These are phyloP conservation scores for Xylariaceae sp. DNA, from an alignment of 2,329 filamentous ascomycete species.

Conservation along the genomic window DNA sequence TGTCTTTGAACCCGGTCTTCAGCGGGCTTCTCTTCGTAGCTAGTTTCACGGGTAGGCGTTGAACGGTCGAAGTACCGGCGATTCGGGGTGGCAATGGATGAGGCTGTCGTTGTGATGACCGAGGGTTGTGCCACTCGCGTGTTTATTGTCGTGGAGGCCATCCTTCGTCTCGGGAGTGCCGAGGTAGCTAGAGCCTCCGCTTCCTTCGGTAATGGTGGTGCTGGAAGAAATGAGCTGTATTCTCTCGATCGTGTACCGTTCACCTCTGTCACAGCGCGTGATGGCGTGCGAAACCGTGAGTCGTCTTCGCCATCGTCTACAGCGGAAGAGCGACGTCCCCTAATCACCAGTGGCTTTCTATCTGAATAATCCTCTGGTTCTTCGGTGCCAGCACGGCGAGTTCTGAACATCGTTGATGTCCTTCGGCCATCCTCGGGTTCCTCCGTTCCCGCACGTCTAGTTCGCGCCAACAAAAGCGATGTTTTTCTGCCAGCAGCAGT, in stretches of 20 bases:
- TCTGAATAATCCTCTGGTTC: slow-evolving; percentile 43
- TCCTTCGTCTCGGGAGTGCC: slow-evolving; percentile 52
- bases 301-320: slow-evolving; percentile 50
- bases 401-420: slow-evolving; percentile 44
- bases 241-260: slow-evolving; percentile 41
- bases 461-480: slow-evolving; percentile 47
- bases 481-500: slow-evolving; percentile 47
- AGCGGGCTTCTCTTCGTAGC: slow-evolving; percentile 35
- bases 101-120: slow-evolving; percentile 28
- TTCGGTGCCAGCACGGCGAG: slow-evolving; percentile 45
- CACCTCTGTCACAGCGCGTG: slow-evolving; percentile 57
- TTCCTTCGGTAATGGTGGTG: slow-evolving; percentile 33
- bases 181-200: slow-evolving; percentile 39
- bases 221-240: slow-evolving; percentile 36
- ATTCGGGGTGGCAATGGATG: slow-evolving; percentile 30
- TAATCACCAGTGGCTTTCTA: slow-evolving; percentile 43
- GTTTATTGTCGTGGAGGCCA: slow-evolving; percentile 48
- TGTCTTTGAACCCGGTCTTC: slow-evolving; percentile 46
- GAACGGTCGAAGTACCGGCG: slow-evolving; percentile 51
- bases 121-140: slow-evolving; percentile 43
- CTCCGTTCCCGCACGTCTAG: slow-evolving; percentile 48
- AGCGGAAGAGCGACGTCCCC: slow-evolving; percentile 43
- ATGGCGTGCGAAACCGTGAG: slow-evolving; percentile 52
- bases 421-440: slow-evolving; percentile 51
- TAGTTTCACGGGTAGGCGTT: slow-evolving; percentile 40